Evolutionary conservation across 768 basidiomycete species (phyloP), one percentile per base, ranked within the genome.

Genomic region (Polyporus arcularius): DNA sequence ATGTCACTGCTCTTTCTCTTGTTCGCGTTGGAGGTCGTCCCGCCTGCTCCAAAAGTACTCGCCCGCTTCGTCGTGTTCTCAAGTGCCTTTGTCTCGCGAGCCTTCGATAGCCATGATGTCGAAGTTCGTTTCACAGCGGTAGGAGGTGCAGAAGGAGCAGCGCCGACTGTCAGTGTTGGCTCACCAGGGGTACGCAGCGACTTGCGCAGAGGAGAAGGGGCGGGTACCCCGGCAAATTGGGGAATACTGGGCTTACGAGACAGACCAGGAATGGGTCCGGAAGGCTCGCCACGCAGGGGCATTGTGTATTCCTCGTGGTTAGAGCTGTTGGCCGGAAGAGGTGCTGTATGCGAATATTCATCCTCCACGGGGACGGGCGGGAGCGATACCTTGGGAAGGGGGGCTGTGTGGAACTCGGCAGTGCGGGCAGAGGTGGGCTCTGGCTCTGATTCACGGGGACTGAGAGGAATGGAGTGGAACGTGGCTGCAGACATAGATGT

Each of bases 21-120:
- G 47, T 77, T 67, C 43, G 67, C 74, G 58, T 64, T 74, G 32
- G 68, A 67, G 21, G 48, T 55, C 11, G 68, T 64, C 10, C 67
- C 12, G 4, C 60, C 64, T 1, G 60, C 28, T 31, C 52, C 42
- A 32, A 62, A 45, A 4, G 52, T 41, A 53, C 58, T 57, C 16
- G 58, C 47, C 14, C 67, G 59, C 43, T 67, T 65, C 30, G 50
- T 58, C 2, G 61, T 62, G 30, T 9, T 65, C 60, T 73, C 73
- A 53, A 71, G 31, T 65, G 76, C 77, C 67, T 90, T 90, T 68
- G 85, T 74, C 16, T 88, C 88, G 39, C 90, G 80, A 14, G 87
- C 91, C 67, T 89, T 90, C 73, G 83, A 84, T 55, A 93, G 72
- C 91, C 91, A 92, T 2, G 91, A 92, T 8, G 89, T 89, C 3